phyloP scores from a whole-genome alignment of 306 rosid genomes.

The Begonia loranthoides region DNA sequence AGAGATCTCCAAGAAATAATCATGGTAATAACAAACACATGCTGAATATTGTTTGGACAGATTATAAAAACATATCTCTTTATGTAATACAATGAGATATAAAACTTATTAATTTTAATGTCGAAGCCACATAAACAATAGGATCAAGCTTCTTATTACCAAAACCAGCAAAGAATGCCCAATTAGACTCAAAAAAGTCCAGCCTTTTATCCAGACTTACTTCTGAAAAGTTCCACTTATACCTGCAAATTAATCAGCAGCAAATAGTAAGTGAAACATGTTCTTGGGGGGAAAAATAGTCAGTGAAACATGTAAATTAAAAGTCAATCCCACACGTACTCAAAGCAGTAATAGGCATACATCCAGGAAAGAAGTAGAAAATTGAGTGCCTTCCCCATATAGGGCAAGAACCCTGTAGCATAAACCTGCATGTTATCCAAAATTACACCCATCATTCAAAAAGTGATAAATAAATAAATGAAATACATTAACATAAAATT shows the following conservation, averaged over 20 bases:
- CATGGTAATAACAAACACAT: too few species aligned
- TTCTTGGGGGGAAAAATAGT: constrained; percentile 1
- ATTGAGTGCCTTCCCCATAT: constrained; percentile 62
- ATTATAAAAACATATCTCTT: too few species aligned
- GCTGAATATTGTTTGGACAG: too few species aligned
- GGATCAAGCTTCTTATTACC: constrained; percentile 28
- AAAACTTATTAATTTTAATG: not conserved
- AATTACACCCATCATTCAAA: constrained; percentile 13
- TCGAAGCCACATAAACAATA: constrained; percentile 8
- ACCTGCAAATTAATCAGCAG: constrained; percentile 28
- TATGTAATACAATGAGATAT: too few species aligned
- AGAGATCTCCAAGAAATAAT: too few species aligned
- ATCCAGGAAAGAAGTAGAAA: constrained; percentile 85
- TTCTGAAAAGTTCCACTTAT: constrained; percentile 83
- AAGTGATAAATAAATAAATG: constrained; percentile 2
- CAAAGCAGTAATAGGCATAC: constrained; percentile 95
- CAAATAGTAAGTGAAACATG: too few species aligned
- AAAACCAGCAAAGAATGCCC: constrained; percentile 95
- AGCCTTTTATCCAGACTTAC: constrained; percentile 69
- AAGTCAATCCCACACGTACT: constrained; percentile 43
- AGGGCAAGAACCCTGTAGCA: constrained; percentile 75
- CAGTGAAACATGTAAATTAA: constrained; percentile 12
- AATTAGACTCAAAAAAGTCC: constrained; percentile 69
- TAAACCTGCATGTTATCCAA: constrained; percentile 41
- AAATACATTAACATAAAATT: too few species aligned